Percentiles rank a stretch among this genome's conserved stretches.
Evolutionary conservation across 306 rosid species (phyloP).

Genomic region (Citrullus colocynthis): DNA sequence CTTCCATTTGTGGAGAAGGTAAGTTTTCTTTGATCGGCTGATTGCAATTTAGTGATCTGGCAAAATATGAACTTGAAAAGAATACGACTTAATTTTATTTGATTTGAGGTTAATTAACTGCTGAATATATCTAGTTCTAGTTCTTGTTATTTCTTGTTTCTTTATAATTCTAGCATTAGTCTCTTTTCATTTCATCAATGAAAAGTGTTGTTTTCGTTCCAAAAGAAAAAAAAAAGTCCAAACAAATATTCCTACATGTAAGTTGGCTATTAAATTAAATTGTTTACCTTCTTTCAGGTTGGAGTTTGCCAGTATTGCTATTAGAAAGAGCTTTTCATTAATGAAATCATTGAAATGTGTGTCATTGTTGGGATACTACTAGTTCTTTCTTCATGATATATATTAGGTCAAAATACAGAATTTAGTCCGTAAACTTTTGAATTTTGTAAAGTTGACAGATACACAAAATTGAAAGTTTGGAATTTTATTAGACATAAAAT

Average conservation of each 20-base stretch:
- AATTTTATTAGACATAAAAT: no score
- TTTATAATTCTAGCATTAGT: no score
- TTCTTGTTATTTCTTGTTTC: no score
- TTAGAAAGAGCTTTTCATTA: background rate
- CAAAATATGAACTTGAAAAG: background rate
- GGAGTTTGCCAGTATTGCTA: background rate
- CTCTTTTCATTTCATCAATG: no score
- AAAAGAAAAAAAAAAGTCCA: background rate
- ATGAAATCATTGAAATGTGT: background rate
- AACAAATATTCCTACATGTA: background rate
- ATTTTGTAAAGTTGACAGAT: no score
- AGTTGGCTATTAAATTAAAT: background rate
- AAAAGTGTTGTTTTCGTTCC: no score
- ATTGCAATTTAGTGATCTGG: background rate
- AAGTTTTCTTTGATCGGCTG: background rate
- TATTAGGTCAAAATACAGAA: background rate
- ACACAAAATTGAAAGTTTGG: no score
- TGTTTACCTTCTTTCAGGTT: background rate
- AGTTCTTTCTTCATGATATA: background rate
- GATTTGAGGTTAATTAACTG: background rate
- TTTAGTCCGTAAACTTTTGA: no score
- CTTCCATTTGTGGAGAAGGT: constrained; percentile 98
- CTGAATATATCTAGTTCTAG: background rate
- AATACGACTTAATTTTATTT: background rate
- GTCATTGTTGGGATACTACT: background rate